Conservation (phyloP, 306 rosid species). For the Gleditsia sinensis region DNA sequence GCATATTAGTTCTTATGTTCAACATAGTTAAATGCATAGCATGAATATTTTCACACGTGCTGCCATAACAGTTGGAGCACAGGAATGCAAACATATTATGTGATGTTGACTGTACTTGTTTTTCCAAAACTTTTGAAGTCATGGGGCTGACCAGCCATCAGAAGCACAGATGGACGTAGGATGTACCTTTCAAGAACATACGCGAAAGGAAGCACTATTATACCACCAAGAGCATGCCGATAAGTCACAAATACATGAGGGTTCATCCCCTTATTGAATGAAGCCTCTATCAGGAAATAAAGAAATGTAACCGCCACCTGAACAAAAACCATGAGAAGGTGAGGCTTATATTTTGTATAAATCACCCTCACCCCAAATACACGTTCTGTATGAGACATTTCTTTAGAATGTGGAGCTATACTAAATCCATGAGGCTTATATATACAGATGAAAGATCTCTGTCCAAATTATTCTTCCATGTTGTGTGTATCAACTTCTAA, state of each 20-base stretch:
- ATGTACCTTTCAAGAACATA: constrained; percentile 54
- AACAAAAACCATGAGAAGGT: constrained; percentile 39
- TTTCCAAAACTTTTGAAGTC: not conserved
- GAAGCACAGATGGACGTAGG: not conserved
- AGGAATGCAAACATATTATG: constrained; percentile 1
- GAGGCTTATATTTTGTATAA: constrained; percentile 44
- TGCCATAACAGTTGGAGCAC: not conserved
- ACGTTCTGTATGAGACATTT: constrained; percentile 31
- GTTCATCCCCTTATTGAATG: constrained; percentile 49
- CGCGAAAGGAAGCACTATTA: constrained; percentile 50
- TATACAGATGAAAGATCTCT: not conserved
- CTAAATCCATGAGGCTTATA: not conserved
- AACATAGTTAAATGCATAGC: not conserved
- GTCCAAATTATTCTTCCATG: constrained; percentile 12
- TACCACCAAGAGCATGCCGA: constrained; percentile 42
- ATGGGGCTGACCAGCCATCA: not conserved
- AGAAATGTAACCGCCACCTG: constrained; percentile 37
- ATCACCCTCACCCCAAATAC: constrained; percentile 13
- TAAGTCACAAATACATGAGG: constrained; percentile 55
- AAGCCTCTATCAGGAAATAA: constrained; percentile 44
- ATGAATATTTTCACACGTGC: not conserved
- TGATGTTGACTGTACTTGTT: not conserved
- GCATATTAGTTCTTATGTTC: not conserved
- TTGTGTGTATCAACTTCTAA: not conserved
- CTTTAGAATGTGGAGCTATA: constrained; percentile 19